Evolutionary conservation across 2,329 filamentous ascomycete genomes (phyloP), one percentile per base, ranked within the genome.

Genomic region (Plectosphaerella plurivora): DNA sequence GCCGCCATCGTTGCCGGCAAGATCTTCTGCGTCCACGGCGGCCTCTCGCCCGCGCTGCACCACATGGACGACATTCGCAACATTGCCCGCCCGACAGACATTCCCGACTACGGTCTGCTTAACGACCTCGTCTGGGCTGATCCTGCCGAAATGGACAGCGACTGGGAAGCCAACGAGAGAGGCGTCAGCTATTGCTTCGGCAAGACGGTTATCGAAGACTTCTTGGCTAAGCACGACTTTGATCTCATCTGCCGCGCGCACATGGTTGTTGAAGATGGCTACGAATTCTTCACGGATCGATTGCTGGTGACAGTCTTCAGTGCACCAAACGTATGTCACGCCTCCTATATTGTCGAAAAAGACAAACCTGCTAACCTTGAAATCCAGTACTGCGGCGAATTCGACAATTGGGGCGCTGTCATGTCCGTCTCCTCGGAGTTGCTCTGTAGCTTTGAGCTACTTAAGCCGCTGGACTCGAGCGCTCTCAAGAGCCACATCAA

Each of bases 21-120:
- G 75, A 97, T 97, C 53, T 97, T 97, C 68, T 97, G 92, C 64
- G 93, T 97, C 15, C 94, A 99, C 64, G 94, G 94, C 49, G 94
- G 94, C 14, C 77, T 99, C 20, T 97, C 92, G 12, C 94, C 94
- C 2, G 92, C 89, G 47, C 79, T 99, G 48, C 87, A 88, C 51
- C 92, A 97, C 64, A 99, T 99, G 94, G 94, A 97, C 63, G 93
- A 99, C 67, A 99, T 99, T 61, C 87, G 94, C 60, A 89, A 95
- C 66, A 97, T 99, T 70, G 90, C 90, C 48, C 86, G 94, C 52
- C 94, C 94, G 11, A 99, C 94, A 1, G 94, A 99, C 65, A 94
- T 99, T 18, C 94, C 94, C 7, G 94, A 99, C 66, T 97, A 97
- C 67, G 94, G 94, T 12, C 74, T 99, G 51, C 77, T 99, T 52